Evolutionary conservation across 257 asterid species (phyloP).

Genomic region (Anisodus acutangulus): DNA sequence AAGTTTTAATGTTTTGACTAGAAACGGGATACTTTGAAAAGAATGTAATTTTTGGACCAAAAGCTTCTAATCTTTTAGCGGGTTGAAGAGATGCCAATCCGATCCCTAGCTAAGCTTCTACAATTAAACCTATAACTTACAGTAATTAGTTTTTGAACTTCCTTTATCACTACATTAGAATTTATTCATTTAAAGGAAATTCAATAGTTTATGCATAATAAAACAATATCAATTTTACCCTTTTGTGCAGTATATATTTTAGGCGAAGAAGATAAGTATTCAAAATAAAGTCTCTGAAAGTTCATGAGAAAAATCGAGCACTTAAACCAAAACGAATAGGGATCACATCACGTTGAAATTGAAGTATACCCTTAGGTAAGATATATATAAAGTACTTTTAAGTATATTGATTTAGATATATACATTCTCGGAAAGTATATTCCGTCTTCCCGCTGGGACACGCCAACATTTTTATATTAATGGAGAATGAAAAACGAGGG

Average conservation of each 20-base stretch:
- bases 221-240: too few relatives aligned
- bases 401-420: not conserved
- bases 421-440: not conserved
- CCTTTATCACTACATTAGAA: too few relatives aligned
- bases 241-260: too few relatives aligned
- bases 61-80: not conserved
- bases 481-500: not conserved
- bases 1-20: not conserved
- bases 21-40: not conserved
- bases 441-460: not conserved
- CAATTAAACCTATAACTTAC: too few relatives aligned
- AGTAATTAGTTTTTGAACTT: too few relatives aligned
- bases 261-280: too few relatives aligned
- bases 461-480: not conserved
- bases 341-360: not conserved
- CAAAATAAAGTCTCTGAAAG: too few relatives aligned
- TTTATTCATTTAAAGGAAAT: too few relatives aligned
- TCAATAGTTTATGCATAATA: too few relatives aligned
- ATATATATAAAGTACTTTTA: not conserved
- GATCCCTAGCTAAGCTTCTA: too few relatives aligned
- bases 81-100: not conserved
- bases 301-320: too few relatives aligned
- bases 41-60: not conserved
- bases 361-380: not conserved
- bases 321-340: not conserved